Percentiles rank a stretch among this genome's conserved stretches.
These are phyloP conservation scores for Angophora floribunda DNA, from an alignment of 345 rosid genomes.

Conservation along the genomic window DNA sequence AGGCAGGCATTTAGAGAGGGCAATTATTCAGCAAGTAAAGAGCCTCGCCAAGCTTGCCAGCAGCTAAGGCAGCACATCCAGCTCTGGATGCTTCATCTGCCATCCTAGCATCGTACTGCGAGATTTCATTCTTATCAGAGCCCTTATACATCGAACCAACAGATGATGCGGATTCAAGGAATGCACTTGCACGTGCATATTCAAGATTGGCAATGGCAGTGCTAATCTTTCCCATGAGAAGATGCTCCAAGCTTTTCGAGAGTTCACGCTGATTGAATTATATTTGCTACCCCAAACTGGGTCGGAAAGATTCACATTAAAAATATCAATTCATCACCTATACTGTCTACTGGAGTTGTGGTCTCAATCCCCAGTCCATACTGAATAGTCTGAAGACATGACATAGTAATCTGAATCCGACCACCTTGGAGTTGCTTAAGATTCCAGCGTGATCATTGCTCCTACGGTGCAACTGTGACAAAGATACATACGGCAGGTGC, in stretches of 20 bases:
- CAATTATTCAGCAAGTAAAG: constrained; percentile 33
- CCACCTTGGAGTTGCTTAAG: neutral
- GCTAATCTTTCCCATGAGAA: constrained; percentile 44
- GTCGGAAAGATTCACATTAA: neutral
- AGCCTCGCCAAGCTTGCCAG: constrained; percentile 55
- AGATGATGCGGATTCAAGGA: constrained; percentile 24
- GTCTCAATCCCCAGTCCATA: neutral
- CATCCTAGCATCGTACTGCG: constrained; percentile 25
- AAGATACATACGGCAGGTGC: neutral
- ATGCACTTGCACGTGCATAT: constrained; percentile 23
- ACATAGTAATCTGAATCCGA: neutral
- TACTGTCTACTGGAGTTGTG: neutral
- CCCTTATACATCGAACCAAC: constrained; percentile 1
- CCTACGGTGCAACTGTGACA: neutral
- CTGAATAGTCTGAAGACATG: neutral
- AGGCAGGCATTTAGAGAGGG: constrained; percentile 32
- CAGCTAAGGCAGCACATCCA: constrained; percentile 54
- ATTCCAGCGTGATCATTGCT: neutral
- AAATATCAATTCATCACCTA: neutral
- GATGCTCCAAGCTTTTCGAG: constrained; percentile 26
- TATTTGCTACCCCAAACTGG: neutral
- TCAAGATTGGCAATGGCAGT: constrained; percentile 41
- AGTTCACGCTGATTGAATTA: constrained; percentile 7
- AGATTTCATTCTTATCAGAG: neutral
- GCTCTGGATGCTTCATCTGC: constrained; percentile 52